phyloP scores from a whole-genome alignment of 164 flowering plant species.

The Vitis vinifera region ASM3070453v1 NC_081817.1:29244001-29244500 shows the following conservation, averaged over 20 bases:
- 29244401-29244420: no score
- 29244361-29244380: conserved; percentile 16
- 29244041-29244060: no score
- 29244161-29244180: no score
- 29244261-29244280: conserved; percentile 13
- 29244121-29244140: conserved; percentile 14
- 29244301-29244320: not conserved
- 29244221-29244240: conserved; percentile 8
- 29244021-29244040: no score
- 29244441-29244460: no score
- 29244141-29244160: no score
- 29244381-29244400: not conserved
- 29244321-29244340: conserved; percentile 17
- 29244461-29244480: no score
- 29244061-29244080: conserved; percentile 7
- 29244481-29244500: no score
- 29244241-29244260: conserved; percentile 12
- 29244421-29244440: no score
- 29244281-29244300: conserved; percentile 11
- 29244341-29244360: conserved; percentile 9
- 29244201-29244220: no score
- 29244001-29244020: no score
- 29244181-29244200: no score
- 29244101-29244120: conserved; percentile 16
- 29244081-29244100: conserved; percentile 13